Percentiles rank a stretch among this genome's conserved stretches.
Evolutionary conservation across 164 flowering plant species (phyloP).

Genomic region (Liquidambar formosana): DNA sequence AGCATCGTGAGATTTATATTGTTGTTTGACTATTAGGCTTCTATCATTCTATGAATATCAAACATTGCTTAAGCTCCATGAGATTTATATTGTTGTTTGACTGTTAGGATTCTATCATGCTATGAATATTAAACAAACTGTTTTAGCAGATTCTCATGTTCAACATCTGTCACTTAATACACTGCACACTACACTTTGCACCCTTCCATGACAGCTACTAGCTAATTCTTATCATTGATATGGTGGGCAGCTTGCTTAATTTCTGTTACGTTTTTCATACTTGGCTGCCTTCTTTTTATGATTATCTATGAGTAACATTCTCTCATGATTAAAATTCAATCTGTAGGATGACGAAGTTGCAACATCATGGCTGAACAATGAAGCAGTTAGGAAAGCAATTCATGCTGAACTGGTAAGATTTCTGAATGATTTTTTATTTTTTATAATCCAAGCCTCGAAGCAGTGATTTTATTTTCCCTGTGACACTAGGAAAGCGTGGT

Average conservation of each 20-base stretch:
- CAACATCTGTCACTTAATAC: too few species aligned
- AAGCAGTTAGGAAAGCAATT: slow-evolving; percentile 74
- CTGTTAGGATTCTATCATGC: not conserved
- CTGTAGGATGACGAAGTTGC: slow-evolving; percentile 83
- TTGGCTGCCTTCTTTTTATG: not conserved
- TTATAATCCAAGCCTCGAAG: not conserved
- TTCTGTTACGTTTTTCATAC: not conserved
- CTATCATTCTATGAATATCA: too few species aligned
- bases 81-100: not conserved
- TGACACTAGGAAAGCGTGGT: slow-evolving; percentile 32
- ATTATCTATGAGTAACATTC: not conserved
- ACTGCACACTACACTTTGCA: too few species aligned
- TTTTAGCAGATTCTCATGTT: not conserved
- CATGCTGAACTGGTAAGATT: slow-evolving; percentile 64
- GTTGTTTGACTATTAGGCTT: not conserved
- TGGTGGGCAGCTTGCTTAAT: not conserved
- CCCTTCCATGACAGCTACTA: not conserved
- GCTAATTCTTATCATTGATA: not conserved
- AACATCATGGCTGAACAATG: slow-evolving; percentile 76
- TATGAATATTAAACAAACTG: not conserved
- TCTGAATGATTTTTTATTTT: not conserved
- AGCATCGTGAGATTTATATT: not conserved
- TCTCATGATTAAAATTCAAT: not conserved
- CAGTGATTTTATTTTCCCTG: not conserved
- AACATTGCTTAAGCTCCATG: not conserved